Evolutionary conservation across 345 rosid genomes (phyloP).

Genomic region (Camelina neglecta): DNA sequence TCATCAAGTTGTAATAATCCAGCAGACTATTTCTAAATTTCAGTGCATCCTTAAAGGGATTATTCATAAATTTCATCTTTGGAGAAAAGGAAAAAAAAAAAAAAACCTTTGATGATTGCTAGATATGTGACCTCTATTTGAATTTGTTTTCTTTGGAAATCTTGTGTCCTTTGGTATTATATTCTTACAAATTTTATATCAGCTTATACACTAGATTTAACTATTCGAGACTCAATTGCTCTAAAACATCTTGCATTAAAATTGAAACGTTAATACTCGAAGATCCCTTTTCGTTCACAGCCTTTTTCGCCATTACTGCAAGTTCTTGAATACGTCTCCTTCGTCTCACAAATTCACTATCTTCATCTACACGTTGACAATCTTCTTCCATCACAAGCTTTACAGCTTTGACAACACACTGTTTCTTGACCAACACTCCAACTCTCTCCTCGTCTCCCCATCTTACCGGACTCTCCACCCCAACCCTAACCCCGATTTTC

Average conservation of each 20-base stretch:
- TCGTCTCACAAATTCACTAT: constrained; percentile 42
- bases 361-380: not conserved
- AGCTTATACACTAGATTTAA: not conserved
- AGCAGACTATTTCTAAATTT: not conserved
- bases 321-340: constrained; percentile 55
- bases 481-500: constrained; percentile 62
- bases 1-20: constrained; percentile 12
- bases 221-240: constrained; percentile 18
- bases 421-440: constrained; percentile 65
- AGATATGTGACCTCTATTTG: not conserved
- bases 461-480: constrained; percentile 63
- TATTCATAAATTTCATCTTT: constrained; percentile 9
- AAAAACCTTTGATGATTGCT: not conserved
- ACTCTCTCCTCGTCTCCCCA: constrained; percentile 80
- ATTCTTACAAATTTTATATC: not conserved
- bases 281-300: constrained; percentile 64
- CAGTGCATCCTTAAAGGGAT: not conserved
- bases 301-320: constrained; percentile 50
- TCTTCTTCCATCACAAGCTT: constrained; percentile 53
- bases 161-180: not conserved
- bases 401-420: constrained; percentile 52
- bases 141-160: not conserved
- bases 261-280: constrained; percentile 52
- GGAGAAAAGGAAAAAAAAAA: not conserved
- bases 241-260: constrained; percentile 52